Evolutionary conservation across 305 asterid species (phyloP), one percentile per base, ranked within the genome.

Genomic region (Solanum hybrid): DNA sequence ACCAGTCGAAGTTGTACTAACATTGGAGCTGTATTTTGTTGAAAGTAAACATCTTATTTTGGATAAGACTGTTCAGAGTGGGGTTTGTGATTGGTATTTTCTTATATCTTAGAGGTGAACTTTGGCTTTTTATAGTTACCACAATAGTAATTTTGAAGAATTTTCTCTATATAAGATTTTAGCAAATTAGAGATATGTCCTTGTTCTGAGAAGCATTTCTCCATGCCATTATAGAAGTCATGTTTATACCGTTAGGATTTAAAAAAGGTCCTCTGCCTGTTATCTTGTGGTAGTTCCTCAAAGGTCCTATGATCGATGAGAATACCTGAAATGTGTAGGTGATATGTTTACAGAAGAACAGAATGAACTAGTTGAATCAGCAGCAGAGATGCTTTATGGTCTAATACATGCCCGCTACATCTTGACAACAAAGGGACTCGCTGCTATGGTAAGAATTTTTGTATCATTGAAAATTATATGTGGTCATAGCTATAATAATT

Each of bases 311-410:
- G 87, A 85, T 85, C 87, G 87, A 85, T 56, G 87, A 85, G 87
- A 85, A 85, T 69, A 51, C 88, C 92, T 90, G 90, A 89, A 91
- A 88, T 78, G 86, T 92, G 93, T 91, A 92, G 94, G 94, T 78
- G 94, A 92, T 81, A 89, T 92, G 91, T 92, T 92, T 92, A 91
- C 95, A 85, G 95, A 94, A 91, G 93, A 93, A 90, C 95, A 94
- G 93, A 92, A 92, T 82, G 95, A 92, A 90, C 89, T 93, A 89
- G 92, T 93, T 77, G 96, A 93, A 93, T 93, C 96, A 27, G 93
- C 95, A 27, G 95, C 95, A 17, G 96, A 94, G 93, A 92, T 94
- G 94, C 96, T 94, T 40, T 93, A 93, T 87, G 96, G 96, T 51
- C 93, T 94, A 35, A 94, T 93, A 66, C 96, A 94, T 87, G 94